A percentile compares a stretch with the other conserved stretches of the same genome.
These are phyloP conservation scores for Parsonsia alboflavescens DNA, from an alignment of 257 asterid species.

Conservation along the genomic window DNA sequence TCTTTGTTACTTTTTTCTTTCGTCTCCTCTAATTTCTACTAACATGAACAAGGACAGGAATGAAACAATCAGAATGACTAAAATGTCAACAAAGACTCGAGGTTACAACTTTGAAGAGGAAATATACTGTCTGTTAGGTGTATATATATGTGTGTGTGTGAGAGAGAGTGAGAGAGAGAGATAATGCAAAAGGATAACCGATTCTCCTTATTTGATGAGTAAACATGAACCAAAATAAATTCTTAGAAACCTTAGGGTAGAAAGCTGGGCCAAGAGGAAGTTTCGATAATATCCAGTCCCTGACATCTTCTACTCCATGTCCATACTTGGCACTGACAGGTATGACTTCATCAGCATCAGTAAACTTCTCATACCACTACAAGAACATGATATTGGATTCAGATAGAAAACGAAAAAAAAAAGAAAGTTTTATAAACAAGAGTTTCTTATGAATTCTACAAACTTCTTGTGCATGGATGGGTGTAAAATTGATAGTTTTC, in stretches of 20 bases:
- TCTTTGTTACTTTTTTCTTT: background rate
- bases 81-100: background rate
- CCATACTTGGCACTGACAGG: constrained; percentile 99
- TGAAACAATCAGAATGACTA: background rate
- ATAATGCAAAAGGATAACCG: background rate
- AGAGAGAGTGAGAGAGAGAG: too few relatives aligned
- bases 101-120: background rate
- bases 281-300: constrained; percentile 91
- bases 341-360: constrained; percentile 88
- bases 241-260: constrained; percentile 68
- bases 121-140: background rate
- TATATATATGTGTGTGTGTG: too few relatives aligned
- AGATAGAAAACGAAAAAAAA: constrained; percentile 2
- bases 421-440: background rate
- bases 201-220: background rate
- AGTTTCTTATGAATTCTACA: background rate
- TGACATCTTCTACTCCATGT: constrained; percentile 88
- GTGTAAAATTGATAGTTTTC: background rate
- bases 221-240: constrained; percentile 3
- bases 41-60: background rate
- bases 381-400: constrained; percentile 16
- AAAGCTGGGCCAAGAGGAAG: constrained; percentile 88
- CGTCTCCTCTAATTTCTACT: background rate
- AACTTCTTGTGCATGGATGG: background rate
- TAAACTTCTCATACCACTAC: constrained; percentile 96